Evolutionary conservation across 2,329 filamentous ascomycete species (phyloP).

Genomic region (Sporothrix euskadiensis): DNA sequence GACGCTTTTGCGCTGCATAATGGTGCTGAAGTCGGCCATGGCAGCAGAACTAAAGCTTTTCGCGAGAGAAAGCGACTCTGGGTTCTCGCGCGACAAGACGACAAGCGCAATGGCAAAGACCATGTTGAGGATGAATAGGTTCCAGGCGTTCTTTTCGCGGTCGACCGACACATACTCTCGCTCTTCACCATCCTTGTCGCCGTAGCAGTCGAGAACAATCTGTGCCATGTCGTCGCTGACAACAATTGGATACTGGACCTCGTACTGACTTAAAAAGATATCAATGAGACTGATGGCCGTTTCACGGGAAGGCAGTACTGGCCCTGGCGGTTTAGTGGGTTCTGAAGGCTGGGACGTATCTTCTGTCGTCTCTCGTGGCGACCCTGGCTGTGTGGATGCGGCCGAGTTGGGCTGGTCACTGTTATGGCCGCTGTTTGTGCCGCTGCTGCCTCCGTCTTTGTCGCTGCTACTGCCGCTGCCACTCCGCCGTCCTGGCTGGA

Average conservation of each 20-base stretch:
- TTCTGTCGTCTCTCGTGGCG: neutral
- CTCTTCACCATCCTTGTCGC: neutral
- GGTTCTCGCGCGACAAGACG: constrained; percentile 32
- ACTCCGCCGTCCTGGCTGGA: constrained; percentile 8
- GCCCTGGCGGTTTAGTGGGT: neutral
- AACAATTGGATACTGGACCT: constrained; percentile 35
- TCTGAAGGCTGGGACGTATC: neutral
- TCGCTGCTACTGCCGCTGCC: neutral
- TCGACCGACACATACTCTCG: neutral
- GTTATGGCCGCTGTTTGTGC: neutral
- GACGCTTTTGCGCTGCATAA: constrained; percentile 33
- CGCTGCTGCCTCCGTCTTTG: neutral
- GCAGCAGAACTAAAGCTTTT: constrained; percentile 32
- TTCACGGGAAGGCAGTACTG: constrained; percentile 30
- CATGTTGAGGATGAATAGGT: constrained; percentile 35
- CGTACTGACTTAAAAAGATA: constrained; percentile 34
- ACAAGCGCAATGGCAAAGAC: constrained; percentile 32
- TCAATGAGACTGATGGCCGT: constrained; percentile 32
- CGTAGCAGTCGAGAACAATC: constrained; percentile 23
- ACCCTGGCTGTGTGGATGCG: constrained; percentile 4
- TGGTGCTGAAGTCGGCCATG: constrained; percentile 31
- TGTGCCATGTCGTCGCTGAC: constrained; percentile 31
- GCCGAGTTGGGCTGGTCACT: neutral
- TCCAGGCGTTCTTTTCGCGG: constrained; percentile 26
- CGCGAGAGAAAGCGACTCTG: constrained; percentile 31